A percentile compares a stretch with the other conserved stretches of the same genome.
phyloP scores from a whole-genome alignment of 2,329 filamentous ascomycete species.

The Ceratocystis variospora region DNA sequence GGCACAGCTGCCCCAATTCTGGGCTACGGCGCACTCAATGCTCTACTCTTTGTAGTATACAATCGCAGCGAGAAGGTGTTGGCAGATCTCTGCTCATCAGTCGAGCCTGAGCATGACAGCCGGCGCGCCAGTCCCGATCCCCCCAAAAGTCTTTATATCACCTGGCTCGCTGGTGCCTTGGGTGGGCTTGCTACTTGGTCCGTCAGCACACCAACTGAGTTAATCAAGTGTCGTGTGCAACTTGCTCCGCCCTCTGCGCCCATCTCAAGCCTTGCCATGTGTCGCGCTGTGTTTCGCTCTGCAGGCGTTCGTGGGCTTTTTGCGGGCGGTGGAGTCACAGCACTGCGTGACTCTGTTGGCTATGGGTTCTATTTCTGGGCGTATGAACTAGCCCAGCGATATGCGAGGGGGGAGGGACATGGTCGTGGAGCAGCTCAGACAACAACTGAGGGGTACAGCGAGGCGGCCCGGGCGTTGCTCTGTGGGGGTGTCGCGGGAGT shows the following conservation, averaged over 20 bases:
- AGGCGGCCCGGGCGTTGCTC: conserved; percentile 52
- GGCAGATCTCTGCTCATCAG: conserved; percentile 23
- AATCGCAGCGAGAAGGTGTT: conserved; percentile 64
- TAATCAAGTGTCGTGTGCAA: conserved; percentile 81
- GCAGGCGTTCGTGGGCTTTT: conserved; percentile 60
- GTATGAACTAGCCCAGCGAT: conserved; percentile 48
- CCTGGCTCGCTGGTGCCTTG: conserved; percentile 66
- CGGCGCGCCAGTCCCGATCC: conserved; percentile 26
- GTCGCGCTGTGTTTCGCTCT: conserved; percentile 43
- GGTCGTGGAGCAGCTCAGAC: not conserved
- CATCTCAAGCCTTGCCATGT: conserved; percentile 40
- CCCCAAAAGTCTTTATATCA: conserved; percentile 41
- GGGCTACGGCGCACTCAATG: conserved; percentile 83
- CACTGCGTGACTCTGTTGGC: conserved; percentile 72
- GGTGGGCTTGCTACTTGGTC: conserved; percentile 77
- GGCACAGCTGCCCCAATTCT: conserved; percentile 76
- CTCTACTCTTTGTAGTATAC: conserved; percentile 78
- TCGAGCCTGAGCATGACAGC: not conserved
- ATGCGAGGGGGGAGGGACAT: conserved; percentile 15
- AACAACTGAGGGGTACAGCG: conserved; percentile 25
- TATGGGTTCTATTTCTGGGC: conserved; percentile 97
- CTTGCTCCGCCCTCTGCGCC: conserved; percentile 29
- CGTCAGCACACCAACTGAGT: conserved; percentile 75
- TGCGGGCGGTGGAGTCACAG: conserved; percentile 67
- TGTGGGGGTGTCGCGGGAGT: conserved; percentile 82